phyloP scores from a whole-genome alignment of 352 stramenopile genomes.

The Phytophthora lateralis region DNA sequence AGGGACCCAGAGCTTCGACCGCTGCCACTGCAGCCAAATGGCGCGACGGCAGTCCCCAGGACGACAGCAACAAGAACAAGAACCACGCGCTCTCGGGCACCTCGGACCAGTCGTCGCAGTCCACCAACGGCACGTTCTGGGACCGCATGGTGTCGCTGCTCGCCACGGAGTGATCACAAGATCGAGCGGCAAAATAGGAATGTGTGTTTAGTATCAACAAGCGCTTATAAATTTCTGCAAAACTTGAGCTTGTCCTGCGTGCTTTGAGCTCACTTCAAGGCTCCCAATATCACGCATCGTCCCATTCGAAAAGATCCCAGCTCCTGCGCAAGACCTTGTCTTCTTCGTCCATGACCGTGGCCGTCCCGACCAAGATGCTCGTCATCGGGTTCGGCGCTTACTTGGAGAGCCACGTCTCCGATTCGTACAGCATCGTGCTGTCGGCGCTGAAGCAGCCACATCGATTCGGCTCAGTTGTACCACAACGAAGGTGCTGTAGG shows the following conservation, averaged over 20 bases:
- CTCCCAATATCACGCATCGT: background rate
- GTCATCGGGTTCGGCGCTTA: conserved; percentile 62
- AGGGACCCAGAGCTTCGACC: conserved; percentile 7
- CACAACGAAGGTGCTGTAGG: conserved; percentile 88
- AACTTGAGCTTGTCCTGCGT: background rate
- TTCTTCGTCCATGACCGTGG: conserved; percentile 11
- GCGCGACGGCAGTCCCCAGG: conserved; percentile 38
- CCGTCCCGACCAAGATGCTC: conserved; percentile 40
- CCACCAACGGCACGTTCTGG: conserved; percentile 50
- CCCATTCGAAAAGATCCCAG: conserved; percentile 17
- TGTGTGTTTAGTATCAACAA: conserved; percentile 14
- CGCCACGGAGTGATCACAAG: conserved; percentile 18
- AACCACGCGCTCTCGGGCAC: conserved; percentile 29
- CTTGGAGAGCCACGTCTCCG: conserved; percentile 46
- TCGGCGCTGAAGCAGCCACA: conserved; percentile 79
- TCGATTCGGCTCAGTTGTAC: conserved; percentile 90
- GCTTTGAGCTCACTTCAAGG: background rate
- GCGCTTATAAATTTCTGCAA: conserved; percentile 7
- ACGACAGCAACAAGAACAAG: conserved; percentile 21
- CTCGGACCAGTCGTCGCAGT: conserved; percentile 45
- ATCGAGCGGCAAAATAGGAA: conserved; percentile 2
- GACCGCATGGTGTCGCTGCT: conserved; percentile 52
- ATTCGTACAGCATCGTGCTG: conserved; percentile 64
- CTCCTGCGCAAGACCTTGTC: background rate
- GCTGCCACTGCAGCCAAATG: conserved; percentile 36